Evolutionary conservation across 768 basidiomycete species (phyloP).

Genomic region (Panellus pusillus): DNA sequence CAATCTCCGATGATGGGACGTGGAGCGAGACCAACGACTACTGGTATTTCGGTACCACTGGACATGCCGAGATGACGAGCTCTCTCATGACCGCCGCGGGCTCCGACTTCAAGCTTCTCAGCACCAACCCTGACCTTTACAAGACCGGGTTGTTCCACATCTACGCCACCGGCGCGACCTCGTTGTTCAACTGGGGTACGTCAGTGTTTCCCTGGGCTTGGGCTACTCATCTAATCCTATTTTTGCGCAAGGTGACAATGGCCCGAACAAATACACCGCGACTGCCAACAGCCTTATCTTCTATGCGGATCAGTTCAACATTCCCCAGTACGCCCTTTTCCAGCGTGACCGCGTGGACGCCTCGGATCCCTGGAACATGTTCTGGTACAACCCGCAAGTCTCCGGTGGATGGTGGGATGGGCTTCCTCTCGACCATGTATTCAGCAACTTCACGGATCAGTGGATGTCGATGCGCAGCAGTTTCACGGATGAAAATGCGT

Average conservation of each 20-base stretch:
- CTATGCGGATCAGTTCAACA: conserved; percentile 67
- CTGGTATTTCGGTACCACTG: conserved; percentile 91
- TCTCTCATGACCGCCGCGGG: conserved; percentile 86
- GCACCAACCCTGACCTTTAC: conserved; percentile 67
- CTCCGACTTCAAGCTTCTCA: conserved; percentile 71
- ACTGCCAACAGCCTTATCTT: conserved; percentile 89
- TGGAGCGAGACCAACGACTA: conserved; percentile 92
- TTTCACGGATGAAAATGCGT: conserved; percentile 85
- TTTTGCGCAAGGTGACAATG: conserved; percentile 9
- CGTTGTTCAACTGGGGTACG: conserved; percentile 74
- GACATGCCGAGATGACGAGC: conserved; percentile 85
- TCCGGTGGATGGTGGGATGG: conserved; percentile 88
- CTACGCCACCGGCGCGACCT: conserved; percentile 81
- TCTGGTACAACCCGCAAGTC: conserved; percentile 76
- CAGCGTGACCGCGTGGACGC: conserved; percentile 89
- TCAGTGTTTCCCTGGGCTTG: neutral
- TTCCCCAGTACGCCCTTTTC: conserved; percentile 78
- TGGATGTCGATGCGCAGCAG: conserved; percentile 92
- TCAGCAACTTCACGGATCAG: conserved; percentile 66
- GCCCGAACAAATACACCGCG: conserved; percentile 86
- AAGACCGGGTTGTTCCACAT: conserved; percentile 88
- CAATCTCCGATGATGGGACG: conserved; percentile 70
- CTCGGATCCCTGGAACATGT: conserved; percentile 83
- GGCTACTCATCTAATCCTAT: neutral
- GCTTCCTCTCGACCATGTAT: conserved; percentile 78